Conservation (phyloP, 495 filamentous ascomycete species). For the Talaromyces nanjingensis region DNA sequence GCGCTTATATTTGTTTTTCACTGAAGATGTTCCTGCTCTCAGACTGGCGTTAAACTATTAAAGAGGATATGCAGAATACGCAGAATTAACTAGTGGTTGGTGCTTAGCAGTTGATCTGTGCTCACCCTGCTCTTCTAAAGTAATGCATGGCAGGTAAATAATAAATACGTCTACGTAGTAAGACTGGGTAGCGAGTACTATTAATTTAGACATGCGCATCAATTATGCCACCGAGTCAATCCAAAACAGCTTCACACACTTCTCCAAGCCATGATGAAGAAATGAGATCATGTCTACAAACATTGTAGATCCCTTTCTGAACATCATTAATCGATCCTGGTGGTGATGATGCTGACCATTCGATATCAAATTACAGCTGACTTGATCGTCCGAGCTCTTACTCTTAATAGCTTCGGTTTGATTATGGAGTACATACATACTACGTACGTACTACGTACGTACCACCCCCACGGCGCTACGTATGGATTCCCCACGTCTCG, state of each 20-base stretch:
- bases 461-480: not conserved
- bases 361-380: not conserved
- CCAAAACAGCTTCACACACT: not conserved
- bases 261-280: not conserved
- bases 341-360: not conserved
- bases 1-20: not conserved
- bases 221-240: not conserved
- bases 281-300: not conserved
- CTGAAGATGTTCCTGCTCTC: not conserved
- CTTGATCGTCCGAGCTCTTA: slow-evolving; percentile 4
- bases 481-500: not conserved
- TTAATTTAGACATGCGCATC: not conserved
- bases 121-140: not conserved
- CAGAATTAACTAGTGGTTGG: not conserved
- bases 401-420: not conserved
- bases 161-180: not conserved
- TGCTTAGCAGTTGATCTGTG: not conserved
- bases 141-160: not conserved
- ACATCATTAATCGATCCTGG: not conserved
- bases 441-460: not conserved
- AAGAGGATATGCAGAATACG: not conserved
- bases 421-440: not conserved
- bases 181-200: not conserved
- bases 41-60: not conserved
- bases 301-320: not conserved